Conservation (phyloP, 2,329 filamentous ascomycete species). For the Aspergillus sp. region DNA sequence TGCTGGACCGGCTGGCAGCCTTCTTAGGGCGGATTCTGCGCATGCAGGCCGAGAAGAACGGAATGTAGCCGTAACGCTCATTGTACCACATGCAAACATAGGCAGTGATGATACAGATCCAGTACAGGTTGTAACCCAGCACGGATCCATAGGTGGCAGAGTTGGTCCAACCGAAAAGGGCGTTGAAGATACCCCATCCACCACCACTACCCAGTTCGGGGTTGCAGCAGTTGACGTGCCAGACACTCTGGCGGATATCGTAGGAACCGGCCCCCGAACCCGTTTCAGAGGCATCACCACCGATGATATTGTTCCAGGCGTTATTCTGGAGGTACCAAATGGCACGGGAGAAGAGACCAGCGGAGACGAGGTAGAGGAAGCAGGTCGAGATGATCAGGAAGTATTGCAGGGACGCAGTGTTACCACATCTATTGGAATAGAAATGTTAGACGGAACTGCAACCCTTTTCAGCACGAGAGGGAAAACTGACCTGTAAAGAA, state of each 20-base stretch:
- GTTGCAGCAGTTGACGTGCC: slow-evolving; percentile 85
- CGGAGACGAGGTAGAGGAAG: slow-evolving; percentile 80
- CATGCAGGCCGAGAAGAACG: not conserved
- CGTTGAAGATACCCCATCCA: slow-evolving; percentile 85
- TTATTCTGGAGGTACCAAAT: slow-evolving; percentile 75
- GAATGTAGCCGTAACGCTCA: not conserved
- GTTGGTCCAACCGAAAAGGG: slow-evolving; percentile 83
- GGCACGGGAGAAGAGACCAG: slow-evolving; percentile 75
- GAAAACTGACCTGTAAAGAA: slow-evolving; percentile 71
- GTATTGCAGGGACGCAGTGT: slow-evolving; percentile 66
- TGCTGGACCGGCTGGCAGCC: not conserved
- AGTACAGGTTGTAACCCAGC: slow-evolving; percentile 84
- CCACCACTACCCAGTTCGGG: slow-evolving; percentile 70
- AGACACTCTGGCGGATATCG: slow-evolving; percentile 74
- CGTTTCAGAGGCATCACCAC: slow-evolving; percentile 59
- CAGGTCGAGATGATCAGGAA: slow-evolving; percentile 84
- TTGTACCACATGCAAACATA: slow-evolving; percentile 3
- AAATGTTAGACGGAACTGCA: not conserved
- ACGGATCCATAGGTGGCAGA: slow-evolving; percentile 85
- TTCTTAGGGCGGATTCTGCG: not conserved
- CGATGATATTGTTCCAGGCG: slow-evolving; percentile 43
- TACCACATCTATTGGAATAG: slow-evolving; percentile 54
- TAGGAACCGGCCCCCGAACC: slow-evolving; percentile 74
- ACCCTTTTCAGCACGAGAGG: no score
- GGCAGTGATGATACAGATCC: slow-evolving; percentile 45